Percentiles rank a stretch among this genome's conserved stretches.
These are phyloP conservation scores for Sporothrix protearum DNA, from an alignment of 2,329 filamentous ascomycete genomes.

Conservation along the genomic window DNA sequence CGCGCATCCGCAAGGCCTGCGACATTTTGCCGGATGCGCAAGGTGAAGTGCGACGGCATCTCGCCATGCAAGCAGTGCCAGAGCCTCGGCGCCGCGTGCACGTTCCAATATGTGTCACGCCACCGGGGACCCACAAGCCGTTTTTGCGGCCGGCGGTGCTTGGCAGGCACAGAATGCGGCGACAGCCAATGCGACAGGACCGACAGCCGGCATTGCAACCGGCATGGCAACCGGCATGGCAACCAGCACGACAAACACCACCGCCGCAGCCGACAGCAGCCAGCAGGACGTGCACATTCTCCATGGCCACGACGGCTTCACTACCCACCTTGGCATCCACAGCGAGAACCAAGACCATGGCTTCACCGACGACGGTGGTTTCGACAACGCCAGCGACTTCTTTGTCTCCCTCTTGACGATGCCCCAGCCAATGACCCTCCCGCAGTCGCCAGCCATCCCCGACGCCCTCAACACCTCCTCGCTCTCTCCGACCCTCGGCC, in stretches of 20 bases:
- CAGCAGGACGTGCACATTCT: neutral
- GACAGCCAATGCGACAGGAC: neutral
- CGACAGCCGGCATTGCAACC: neutral
- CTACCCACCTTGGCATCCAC: neutral
- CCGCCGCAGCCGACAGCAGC: neutral
- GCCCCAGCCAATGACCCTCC: conserved; percentile 18
- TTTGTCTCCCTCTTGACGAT: conserved; percentile 11
- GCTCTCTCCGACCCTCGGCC: neutral
- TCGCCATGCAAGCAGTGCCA: conserved; percentile 49
- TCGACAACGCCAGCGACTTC: conserved; percentile 7
- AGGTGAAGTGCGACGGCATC: conserved; percentile 46
- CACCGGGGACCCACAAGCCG: conserved; percentile 58
- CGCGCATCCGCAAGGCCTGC: conserved; percentile 55
- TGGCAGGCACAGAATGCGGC: conserved; percentile 13
- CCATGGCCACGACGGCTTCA: conserved; percentile 22
- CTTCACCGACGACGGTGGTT: conserved; percentile 20
- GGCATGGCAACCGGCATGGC: too few species aligned
- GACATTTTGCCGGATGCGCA: conserved; percentile 62
- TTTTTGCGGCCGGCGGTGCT: conserved; percentile 38
- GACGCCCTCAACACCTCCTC: neutral
- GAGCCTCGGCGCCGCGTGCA: conserved; percentile 57
- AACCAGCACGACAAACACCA: neutral
- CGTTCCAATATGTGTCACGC: conserved; percentile 55
- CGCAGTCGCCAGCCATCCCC: neutral
- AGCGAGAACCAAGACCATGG: neutral